Conservation (phyloP, 106 monocot species). For the Triglochin maritima region DNA sequence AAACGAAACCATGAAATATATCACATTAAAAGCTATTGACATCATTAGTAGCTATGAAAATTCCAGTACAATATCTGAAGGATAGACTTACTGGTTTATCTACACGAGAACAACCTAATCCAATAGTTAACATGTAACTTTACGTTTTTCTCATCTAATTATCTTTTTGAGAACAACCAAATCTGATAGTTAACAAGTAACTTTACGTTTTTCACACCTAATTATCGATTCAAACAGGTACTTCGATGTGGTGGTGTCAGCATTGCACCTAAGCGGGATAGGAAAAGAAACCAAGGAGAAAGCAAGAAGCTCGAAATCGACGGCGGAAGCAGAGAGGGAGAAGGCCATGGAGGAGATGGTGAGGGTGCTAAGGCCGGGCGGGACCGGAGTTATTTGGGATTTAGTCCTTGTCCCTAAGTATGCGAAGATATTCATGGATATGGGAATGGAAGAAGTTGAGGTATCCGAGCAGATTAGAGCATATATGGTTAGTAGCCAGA, state of each 20-base stretch:
- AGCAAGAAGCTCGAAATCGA: neutral
- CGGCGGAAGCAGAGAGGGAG: slow-evolving; percentile 29
- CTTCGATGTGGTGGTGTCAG: slow-evolving; percentile 55
- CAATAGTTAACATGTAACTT: too few species aligned
- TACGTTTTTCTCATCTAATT: too few species aligned
- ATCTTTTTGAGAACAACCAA: too few species aligned
- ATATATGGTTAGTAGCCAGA: slow-evolving; percentile 38
- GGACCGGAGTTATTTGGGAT: slow-evolving; percentile 55
- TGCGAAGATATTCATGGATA: slow-evolving; percentile 32
- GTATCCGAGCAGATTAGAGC: slow-evolving; percentile 44
- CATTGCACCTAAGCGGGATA: slow-evolving; percentile 27
- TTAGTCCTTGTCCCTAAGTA: slow-evolving; percentile 26
- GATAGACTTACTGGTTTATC: too few species aligned
- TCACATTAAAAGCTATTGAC: too few species aligned
- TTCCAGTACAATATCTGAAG: too few species aligned
- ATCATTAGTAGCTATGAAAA: too few species aligned
- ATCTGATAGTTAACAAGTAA: too few species aligned
- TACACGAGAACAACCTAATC: too few species aligned
- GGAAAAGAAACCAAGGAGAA: slow-evolving; percentile 4
- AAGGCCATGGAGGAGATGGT: slow-evolving; percentile 42
- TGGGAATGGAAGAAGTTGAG: slow-evolving; percentile 56
- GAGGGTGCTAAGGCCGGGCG: slow-evolving; percentile 54
- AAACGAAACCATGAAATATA: too few species aligned
- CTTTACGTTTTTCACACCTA: too few species aligned
- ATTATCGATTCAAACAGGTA: neutral